phyloP scores from a whole-genome alignment of 2,329 filamentous ascomycete species.

The Hypomyces rosellus region DNA sequence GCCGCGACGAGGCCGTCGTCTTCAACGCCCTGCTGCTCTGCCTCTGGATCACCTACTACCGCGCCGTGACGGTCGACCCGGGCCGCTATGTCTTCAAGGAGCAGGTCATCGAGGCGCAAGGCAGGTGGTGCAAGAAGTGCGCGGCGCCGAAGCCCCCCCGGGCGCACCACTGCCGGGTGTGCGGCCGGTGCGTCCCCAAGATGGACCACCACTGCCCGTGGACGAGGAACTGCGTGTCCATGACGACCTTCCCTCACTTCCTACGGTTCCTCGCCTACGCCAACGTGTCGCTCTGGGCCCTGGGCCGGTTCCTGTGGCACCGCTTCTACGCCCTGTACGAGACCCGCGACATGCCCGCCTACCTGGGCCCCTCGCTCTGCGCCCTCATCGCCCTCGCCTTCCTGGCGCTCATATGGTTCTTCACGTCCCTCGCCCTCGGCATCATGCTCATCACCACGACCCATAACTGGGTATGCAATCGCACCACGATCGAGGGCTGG shows the following conservation, averaged over 20 bases:
- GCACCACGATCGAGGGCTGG: constrained; percentile 78
- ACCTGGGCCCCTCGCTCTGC: constrained; percentile 60
- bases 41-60: constrained; percentile 65
- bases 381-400: constrained; percentile 57
- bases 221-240: constrained; percentile 77
- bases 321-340: constrained; percentile 57
- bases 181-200: constrained; percentile 66
- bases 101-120: constrained; percentile 27
- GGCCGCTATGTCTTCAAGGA: constrained; percentile 46
- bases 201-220: constrained; percentile 89
- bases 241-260: constrained; percentile 78
- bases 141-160: constrained; percentile 66
- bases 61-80: constrained; percentile 51
- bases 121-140: constrained; percentile 70
- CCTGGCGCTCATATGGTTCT: constrained; percentile 49
- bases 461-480: constrained; percentile 59
- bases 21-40: constrained; percentile 62
- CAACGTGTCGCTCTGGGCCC: constrained; percentile 56
- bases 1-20: constrained; percentile 46
- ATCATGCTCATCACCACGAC: constrained; percentile 60
- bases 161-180: constrained; percentile 76
- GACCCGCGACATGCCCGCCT: constrained; percentile 61
- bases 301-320: constrained; percentile 54
- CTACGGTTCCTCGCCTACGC: constrained; percentile 69
- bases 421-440: constrained; percentile 55